Percentiles rank a stretch among this genome's conserved stretches.
Evolutionary conservation across 805 yeast species (phyloP).

Genomic region (Kuraishia cidri): DNA sequence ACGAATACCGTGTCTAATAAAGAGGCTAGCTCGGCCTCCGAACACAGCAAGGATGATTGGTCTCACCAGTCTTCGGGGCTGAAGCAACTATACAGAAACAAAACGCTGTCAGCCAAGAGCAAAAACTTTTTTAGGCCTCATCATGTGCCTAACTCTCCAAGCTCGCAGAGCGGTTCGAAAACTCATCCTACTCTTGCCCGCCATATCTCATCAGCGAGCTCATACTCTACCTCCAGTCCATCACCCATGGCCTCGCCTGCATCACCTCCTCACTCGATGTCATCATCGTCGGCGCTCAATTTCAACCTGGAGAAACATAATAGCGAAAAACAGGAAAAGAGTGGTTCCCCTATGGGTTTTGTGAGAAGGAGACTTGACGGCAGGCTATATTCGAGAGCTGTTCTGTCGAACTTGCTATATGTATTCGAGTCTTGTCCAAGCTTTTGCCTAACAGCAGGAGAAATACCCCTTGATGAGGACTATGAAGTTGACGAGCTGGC

Average conservation of each 20-base stretch:
- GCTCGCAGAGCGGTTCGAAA: background rate
- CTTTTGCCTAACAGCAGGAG: too few relatives aligned
- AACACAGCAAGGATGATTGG: too few relatives aligned
- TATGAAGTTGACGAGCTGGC: too few relatives aligned
- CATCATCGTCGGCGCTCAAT: background rate
- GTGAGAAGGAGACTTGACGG: background rate
- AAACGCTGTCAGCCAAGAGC: constrained; percentile 9
- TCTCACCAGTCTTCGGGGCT: too few relatives aligned
- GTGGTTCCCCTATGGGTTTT: background rate
- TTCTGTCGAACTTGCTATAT: constrained; percentile 3
- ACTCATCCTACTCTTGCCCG: background rate
- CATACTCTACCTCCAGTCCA: background rate
- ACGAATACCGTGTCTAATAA: too few relatives aligned
- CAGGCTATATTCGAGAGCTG: background rate
- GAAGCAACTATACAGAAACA: constrained; percentile 5
- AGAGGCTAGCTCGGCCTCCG: too few relatives aligned
- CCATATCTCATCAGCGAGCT: background rate
- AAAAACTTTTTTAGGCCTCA: constrained; percentile 7
- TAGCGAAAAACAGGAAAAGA: too few relatives aligned
- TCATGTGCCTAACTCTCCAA: background rate
- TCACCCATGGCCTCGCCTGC: too few relatives aligned
- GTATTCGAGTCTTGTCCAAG: constrained; percentile 2
- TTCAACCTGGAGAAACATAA: too few relatives aligned
- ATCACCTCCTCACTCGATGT: background rate
- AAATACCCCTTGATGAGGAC: too few relatives aligned